Percentiles rank a stretch among this genome's conserved stretches.
phyloP scores from a whole-genome alignment of 345 rosid genomes.

The Clarkia xantiana region DNA sequence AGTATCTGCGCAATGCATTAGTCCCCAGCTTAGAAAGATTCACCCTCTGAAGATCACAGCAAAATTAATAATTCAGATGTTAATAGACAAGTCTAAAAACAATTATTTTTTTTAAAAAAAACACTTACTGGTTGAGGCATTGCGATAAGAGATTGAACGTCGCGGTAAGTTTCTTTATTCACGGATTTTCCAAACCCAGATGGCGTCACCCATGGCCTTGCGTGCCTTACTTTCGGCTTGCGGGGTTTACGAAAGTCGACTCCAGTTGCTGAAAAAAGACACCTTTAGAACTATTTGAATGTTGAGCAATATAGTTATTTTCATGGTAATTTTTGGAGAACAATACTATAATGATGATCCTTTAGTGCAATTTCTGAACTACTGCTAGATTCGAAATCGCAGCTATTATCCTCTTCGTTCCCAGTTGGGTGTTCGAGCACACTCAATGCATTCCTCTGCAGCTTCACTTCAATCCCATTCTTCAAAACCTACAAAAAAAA shows the following conservation, averaged over 20 bases:
- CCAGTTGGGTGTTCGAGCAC: constrained; percentile 69
- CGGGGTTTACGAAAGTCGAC: constrained; percentile 30
- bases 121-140: constrained; percentile 28
- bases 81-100: too few species aligned
- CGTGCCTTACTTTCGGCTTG: constrained; percentile 37
- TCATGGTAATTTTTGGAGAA: background rate
- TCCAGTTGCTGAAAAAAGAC: constrained; percentile 26
- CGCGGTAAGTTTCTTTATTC: constrained; percentile 31
- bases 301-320: too few species aligned
- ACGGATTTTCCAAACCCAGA: constrained; percentile 19
- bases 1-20: constrained; percentile 40
- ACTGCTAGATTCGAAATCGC: constrained; percentile 32
- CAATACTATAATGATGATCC: constrained; percentile 35
- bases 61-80: background rate
- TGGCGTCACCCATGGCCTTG: constrained; percentile 33
- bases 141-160: constrained; percentile 44
- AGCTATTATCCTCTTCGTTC: constrained; percentile 50
- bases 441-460: constrained; percentile 68
- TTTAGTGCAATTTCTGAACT: constrained; percentile 48
- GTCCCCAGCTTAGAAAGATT: constrained; percentile 38
- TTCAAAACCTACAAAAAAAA: constrained; percentile 36
- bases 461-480: constrained; percentile 66
- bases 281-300: background rate
- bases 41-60: constrained; percentile 19
- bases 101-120: too few species aligned